These are phyloP conservation scores for Tolypocladium tropicale DNA, from an alignment of 2,329 filamentous ascomycete genomes.

Conservation along the genomic window DNA sequence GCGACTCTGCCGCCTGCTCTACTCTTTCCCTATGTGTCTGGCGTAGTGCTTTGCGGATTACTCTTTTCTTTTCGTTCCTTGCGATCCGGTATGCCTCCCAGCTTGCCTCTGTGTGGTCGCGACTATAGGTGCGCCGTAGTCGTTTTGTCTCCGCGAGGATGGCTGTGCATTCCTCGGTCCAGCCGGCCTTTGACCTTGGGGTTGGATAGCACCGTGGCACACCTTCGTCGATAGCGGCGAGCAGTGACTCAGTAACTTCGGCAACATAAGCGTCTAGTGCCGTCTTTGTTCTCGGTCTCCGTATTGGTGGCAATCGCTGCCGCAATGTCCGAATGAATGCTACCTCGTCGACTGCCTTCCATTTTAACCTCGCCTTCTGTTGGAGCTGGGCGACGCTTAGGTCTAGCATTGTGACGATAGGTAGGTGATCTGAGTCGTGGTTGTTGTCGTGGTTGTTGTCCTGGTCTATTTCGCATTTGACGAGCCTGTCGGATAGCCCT, in stretches of 20 bases:
- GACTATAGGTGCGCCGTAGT: background rate
- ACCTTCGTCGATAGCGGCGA: background rate
- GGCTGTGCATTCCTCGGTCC: background rate
- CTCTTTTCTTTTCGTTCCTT: too few relatives aligned
- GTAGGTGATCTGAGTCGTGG: background rate
- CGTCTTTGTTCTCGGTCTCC: background rate
- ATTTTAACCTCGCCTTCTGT: background rate
- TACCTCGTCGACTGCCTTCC: background rate
- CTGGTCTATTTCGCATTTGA: background rate
- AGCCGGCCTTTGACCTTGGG: background rate
- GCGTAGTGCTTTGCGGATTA: too few relatives aligned
- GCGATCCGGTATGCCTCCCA: background rate
- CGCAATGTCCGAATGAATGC: background rate
- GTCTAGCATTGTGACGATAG: background rate
- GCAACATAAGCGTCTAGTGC: background rate
- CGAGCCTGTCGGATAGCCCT: background rate
- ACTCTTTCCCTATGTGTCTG: too few relatives aligned
- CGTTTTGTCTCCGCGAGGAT: background rate
- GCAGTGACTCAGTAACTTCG: background rate
- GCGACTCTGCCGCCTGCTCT: too few relatives aligned
- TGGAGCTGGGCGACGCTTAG: background rate
- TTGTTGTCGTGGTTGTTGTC: background rate
- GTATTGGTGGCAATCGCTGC: background rate
- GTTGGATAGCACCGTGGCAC: background rate
- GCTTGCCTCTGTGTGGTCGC: background rate